Evolutionary conservation across 1,139 yeast species (phyloP), one percentile per base, ranked within the genome.

Genomic region (Candida sanyaensis): DNA sequence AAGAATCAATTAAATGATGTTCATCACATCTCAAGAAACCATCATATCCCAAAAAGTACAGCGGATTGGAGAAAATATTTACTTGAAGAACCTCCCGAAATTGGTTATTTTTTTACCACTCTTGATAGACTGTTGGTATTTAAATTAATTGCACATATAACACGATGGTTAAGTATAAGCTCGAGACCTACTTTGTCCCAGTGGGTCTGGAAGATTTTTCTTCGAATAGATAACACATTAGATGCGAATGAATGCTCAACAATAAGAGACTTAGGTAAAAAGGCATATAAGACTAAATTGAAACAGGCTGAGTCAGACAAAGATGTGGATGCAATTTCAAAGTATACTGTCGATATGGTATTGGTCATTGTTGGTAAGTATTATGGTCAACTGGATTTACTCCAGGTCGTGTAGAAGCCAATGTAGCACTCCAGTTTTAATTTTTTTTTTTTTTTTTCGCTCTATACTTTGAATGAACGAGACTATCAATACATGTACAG

Each of bases 191-290:
- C 62, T 30, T 51, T 74, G 10, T 65, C 73, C 2, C 60, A 55
- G 47, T 75, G 80, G 80, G 64, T 75, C 3, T 74, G 72, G 64
- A 47, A 51, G 24, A 49, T 71, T 4, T 62, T 75, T 33, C 52
- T 74, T 12, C 59, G 77, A 23, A 52, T 74, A 2, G 78, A 75
- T 53, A 56, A 57, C 36, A 60, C 62, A 1, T 51, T 75, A 32
- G 75, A 73, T 38, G 61, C 63, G 29, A 60, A 59, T 42, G 80
- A 75, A 46, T 48, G 62, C 40, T 62, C 77, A 2, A 57, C 71
- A 6, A 55, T 75, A 13, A 61, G 80, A 41, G 73, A 66, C 5
- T 59, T 75, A 50, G 79, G 72, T 2, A 64, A 67, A 50, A 75
- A 73, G 52, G 80, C 80, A 1, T 51, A 61, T 6, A 68, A 65